Percentiles rank a stretch among this genome's conserved stretches.
These are phyloP conservation scores for Hylodesmum podocarpum DNA, from an alignment of 306 rosid genomes.

Conservation along the genomic window DNA sequence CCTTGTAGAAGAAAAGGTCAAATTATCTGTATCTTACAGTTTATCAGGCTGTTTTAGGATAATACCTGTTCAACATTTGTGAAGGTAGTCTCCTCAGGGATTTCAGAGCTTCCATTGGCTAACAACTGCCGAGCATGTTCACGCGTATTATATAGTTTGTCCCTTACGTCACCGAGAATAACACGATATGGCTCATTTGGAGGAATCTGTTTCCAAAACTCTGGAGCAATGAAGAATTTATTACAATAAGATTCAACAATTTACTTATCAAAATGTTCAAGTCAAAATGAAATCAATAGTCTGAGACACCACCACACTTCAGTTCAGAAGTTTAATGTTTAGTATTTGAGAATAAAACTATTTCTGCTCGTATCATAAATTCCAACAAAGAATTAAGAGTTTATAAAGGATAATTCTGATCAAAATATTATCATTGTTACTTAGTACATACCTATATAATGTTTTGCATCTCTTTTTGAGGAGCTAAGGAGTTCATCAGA, in stretches of 20 bases:
- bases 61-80: constrained; percentile 79
- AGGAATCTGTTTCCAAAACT: constrained; percentile 88
- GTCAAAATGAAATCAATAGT: constrained; percentile 10
- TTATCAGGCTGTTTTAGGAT: background rate
- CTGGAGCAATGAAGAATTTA: constrained; percentile 45
- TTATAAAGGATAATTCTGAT: background rate
- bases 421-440: background rate
- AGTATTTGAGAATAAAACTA: background rate
- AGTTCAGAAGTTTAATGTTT: background rate
- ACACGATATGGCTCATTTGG: constrained; percentile 87
- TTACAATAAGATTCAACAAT: constrained; percentile 7
- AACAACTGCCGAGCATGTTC: constrained; percentile 77
- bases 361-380: background rate
- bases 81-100: constrained; percentile 64
- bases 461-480: constrained; percentile 79
- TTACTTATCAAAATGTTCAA: background rate
- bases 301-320: constrained; percentile 1
- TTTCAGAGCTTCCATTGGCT: constrained; percentile 68
- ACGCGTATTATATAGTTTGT: constrained; percentile 76
- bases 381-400: background rate
- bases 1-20: background rate
- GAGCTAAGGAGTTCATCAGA: constrained; percentile 67
- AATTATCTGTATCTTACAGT: background rate
- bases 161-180: constrained; percentile 80
- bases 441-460: constrained; percentile 64